Evolutionary conservation across 140 eudicot genomes (phyloP).

Genomic region (Anethum foeniculum): DNA sequence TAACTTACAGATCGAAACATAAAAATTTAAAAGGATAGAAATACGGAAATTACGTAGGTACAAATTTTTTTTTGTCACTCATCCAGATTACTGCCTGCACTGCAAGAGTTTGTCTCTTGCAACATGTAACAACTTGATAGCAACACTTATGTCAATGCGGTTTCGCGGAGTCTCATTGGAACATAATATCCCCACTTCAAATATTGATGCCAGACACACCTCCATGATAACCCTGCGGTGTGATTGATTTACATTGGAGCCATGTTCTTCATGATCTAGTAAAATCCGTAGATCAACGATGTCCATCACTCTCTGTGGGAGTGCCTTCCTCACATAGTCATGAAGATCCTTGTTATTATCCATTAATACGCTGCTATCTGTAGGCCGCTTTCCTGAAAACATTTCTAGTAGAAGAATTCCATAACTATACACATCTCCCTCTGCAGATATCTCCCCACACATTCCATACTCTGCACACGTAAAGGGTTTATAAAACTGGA

Average conservation of each 20-base stretch:
- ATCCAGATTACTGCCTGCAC: not conserved
- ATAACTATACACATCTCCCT: constrained; percentile 13
- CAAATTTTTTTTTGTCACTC: not conserved
- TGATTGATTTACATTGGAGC: not conserved
- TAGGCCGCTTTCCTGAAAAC: constrained; percentile 1
- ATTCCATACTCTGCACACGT: not conserved
- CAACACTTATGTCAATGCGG: not conserved
- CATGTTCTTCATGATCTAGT: no score
- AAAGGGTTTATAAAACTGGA: not conserved
- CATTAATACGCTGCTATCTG: not conserved
- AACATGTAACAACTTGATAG: not conserved
- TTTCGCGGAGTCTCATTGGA: no score
- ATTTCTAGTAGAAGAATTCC: constrained; percentile 9
- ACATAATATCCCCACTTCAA: not conserved
- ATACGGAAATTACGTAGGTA: no score
- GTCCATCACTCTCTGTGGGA: not conserved
- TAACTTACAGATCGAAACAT: not conserved
- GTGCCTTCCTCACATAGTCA: not conserved
- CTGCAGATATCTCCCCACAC: constrained; percentile 2
- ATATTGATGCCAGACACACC: not conserved
- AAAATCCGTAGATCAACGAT: not conserved
- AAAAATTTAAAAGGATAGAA: not conserved
- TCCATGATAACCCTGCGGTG: not conserved
- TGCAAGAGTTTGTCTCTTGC: not conserved
- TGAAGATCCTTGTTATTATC: not conserved